Evolutionary conservation across 1,139 yeast species (phyloP).

Genomic region (Geotrichum klebahnii): DNA sequence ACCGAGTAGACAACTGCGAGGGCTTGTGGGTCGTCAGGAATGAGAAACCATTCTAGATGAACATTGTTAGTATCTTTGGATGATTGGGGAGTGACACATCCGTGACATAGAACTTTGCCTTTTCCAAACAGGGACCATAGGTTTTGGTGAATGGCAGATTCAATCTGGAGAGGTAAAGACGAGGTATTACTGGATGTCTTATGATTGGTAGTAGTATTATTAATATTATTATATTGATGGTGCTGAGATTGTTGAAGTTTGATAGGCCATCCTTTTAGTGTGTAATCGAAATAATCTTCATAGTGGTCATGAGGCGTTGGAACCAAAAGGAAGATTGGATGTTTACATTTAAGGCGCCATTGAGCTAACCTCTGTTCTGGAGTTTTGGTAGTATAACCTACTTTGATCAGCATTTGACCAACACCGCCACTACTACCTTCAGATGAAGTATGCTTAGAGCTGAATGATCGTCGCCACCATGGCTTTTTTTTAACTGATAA

Average conservation of each 20-base stretch:
- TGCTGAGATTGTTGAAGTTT: neutral
- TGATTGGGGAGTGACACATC: conserved; percentile 24
- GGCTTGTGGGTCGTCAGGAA: conserved; percentile 24
- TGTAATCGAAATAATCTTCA: neutral
- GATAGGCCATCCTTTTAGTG: neutral
- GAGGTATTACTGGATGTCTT: no score
- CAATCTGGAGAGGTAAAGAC: conserved; percentile 15
- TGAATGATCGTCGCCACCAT: neutral
- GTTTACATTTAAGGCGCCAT: conserved; percentile 34
- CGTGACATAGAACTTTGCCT: conserved; percentile 35
- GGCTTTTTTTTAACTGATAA: neutral
- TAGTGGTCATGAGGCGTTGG: neutral
- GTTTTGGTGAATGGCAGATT: conserved; percentile 28
- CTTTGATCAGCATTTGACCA: conserved; percentile 31
- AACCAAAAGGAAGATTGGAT: conserved; percentile 27
- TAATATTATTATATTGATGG: no score
- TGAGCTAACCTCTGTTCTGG: conserved; percentile 31
- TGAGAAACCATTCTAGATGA: conserved; percentile 35
- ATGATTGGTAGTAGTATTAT: no score
- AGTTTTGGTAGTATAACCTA: conserved; percentile 33
- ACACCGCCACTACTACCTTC: neutral
- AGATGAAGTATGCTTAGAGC: neutral
- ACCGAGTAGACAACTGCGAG: neutral
- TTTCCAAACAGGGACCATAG: conserved; percentile 30
- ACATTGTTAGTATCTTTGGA: conserved; percentile 5